These are phyloP conservation scores for Fusarium sp. DNA, from an alignment of 2,329 filamentous ascomycete species.

Conservation along the genomic window DNA sequence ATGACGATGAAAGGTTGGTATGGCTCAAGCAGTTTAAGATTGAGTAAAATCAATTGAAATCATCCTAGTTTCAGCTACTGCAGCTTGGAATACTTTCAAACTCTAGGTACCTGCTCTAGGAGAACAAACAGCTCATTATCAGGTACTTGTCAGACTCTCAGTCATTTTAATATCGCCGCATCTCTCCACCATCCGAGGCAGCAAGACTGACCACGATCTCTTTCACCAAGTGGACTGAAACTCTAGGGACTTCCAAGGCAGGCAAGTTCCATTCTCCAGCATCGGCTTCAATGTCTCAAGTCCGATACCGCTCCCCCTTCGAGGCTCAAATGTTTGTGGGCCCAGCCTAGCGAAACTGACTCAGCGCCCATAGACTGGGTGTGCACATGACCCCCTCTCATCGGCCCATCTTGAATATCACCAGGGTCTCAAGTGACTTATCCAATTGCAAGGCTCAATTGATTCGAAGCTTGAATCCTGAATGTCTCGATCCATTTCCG, in stretches of 20 bases:
- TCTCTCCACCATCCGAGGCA: constrained; percentile 2
- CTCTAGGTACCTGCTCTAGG: too few species aligned
- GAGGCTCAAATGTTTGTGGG: constrained; percentile 7
- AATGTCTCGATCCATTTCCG: not conserved
- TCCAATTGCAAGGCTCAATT: constrained; percentile 33
- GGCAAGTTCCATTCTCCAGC: not conserved
- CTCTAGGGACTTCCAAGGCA: not conserved
- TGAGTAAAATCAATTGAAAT: not conserved
- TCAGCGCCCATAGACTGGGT: constrained; percentile 13
- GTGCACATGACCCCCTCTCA: constrained; percentile 25
- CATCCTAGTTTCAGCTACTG: not conserved
- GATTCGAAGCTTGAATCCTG: not conserved
- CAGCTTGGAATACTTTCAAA: too few species aligned
- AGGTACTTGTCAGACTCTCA: not conserved
- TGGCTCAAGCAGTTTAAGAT: not conserved
- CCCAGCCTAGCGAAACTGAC: constrained; percentile 20
- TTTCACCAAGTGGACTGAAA: constrained; percentile 1
- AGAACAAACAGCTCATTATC: too few species aligned
- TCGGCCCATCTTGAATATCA: constrained; percentile 22
- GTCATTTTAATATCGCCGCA: not conserved
- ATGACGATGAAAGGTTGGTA: not conserved
- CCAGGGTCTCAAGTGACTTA: not conserved
- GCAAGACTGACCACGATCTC: not conserved
- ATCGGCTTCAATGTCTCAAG: not conserved
- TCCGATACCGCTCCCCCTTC: constrained; percentile 37